Conservation (phyloP, 2,329 filamentous ascomycete genomes). For the Fragosphaeria purpurea region DNA sequence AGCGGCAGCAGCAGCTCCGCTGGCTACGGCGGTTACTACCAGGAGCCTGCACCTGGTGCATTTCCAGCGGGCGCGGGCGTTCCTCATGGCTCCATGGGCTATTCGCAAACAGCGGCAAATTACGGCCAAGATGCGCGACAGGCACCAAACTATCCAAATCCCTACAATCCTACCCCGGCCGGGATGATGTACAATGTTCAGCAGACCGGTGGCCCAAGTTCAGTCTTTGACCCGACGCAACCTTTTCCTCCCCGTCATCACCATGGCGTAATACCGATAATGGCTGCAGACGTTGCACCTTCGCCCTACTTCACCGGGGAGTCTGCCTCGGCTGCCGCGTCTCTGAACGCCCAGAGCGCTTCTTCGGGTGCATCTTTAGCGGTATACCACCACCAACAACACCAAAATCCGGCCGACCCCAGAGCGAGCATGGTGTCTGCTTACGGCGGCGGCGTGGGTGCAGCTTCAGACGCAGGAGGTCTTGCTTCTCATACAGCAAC, state of each 20-base stretch:
- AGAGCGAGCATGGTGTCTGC: conserved; percentile 45
- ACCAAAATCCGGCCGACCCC: conserved; percentile 46
- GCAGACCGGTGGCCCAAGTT: conserved; percentile 48
- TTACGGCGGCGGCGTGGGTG: conserved; percentile 38
- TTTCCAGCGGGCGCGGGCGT: conserved; percentile 47
- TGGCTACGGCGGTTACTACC: conserved; percentile 51
- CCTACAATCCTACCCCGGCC: conserved; percentile 47
- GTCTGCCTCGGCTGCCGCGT: conserved; percentile 48
- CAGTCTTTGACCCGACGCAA: conserved; percentile 63
- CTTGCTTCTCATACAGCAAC: conserved; percentile 29
- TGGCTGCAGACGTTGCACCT: conserved; percentile 53
- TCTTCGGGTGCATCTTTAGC: conserved; percentile 40
- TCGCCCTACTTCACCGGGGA: conserved; percentile 68
- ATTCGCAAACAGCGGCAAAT: conserved; percentile 47
- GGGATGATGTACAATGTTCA: conserved; percentile 76
- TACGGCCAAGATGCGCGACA: conserved; percentile 54
- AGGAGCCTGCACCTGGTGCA: conserved; percentile 36
- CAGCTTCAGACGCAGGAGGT: conserved; percentile 26
- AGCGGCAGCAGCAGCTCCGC: conserved; percentile 42
- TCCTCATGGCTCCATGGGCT: conserved; percentile 41
- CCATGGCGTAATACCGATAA: conserved; percentile 66
- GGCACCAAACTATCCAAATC: conserved; percentile 42
- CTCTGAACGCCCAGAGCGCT: conserved; percentile 38
- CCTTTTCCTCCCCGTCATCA: conserved; percentile 63
- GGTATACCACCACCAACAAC: conserved; percentile 59